These are phyloP conservation scores for Rhodotorula sp. DNA, from an alignment of 1,284 basidiomycete genomes.

Conservation along the genomic window DNA sequence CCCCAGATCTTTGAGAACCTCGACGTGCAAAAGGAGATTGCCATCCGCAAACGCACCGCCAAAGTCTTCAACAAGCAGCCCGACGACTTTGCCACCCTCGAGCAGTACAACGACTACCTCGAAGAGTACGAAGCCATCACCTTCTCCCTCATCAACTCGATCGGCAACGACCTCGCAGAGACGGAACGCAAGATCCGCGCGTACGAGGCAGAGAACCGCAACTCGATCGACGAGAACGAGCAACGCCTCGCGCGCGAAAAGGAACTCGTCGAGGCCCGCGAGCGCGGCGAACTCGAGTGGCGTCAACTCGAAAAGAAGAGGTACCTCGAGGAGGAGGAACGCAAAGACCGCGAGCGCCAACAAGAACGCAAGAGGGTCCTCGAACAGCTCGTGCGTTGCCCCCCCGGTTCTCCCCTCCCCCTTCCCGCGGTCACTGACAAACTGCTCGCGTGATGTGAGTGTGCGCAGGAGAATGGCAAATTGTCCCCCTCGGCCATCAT, in stretches of 20 bases:
- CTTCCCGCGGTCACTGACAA: too few species aligned
- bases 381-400: conserved; percentile 30
- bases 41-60: conserved; percentile 77
- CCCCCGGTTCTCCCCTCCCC: too few species aligned
- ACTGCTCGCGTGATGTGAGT: background rate
- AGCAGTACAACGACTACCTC: conserved; percentile 92
- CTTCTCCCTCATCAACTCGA: conserved; percentile 90
- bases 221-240: conserved; percentile 76
- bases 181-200: conserved; percentile 80
- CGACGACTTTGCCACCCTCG: conserved; percentile 80
- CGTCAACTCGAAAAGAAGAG: conserved; percentile 65
- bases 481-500: conserved; percentile 29
- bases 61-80: conserved; percentile 91
- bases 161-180: conserved; percentile 66
- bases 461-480: conserved; percentile 22
- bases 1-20: conserved; percentile 98
- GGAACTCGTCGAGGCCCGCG: conserved; percentile 64
- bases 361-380: conserved; percentile 36
- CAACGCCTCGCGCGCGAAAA: conserved; percentile 60
- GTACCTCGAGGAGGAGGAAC: conserved; percentile 53
- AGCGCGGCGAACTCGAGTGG: conserved; percentile 54
- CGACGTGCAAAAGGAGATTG: conserved; percentile 92
- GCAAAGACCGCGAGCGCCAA: conserved; percentile 59
- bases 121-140: conserved; percentile 95
- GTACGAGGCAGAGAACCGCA: conserved; percentile 76